phyloP scores from a whole-genome alignment of 106 monocot species.

The Posidonia australis region DNA sequence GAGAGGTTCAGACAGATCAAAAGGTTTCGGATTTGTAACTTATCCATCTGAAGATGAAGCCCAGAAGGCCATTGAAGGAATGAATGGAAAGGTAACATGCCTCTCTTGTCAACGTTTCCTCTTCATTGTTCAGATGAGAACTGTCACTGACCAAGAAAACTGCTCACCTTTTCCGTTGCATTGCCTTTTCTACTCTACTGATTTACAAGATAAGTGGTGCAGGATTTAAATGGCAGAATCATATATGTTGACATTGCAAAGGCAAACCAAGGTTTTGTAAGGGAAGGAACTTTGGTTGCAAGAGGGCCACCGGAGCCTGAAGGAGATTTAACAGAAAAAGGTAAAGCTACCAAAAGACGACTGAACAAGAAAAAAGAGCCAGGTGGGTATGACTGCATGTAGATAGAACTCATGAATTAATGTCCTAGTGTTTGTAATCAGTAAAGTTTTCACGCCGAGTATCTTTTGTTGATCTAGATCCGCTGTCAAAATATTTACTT shows the following conservation, averaged over 20 bases:
- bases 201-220: not conserved
- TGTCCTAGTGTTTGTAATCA: too few species aligned
- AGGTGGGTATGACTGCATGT: not conserved
- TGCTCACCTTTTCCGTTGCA: not conserved
- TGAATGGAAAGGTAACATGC: slow-evolving; percentile 55
- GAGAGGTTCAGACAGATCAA: slow-evolving; percentile 35
- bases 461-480: too few species aligned
- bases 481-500: too few species aligned
- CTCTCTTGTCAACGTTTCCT: not conserved
- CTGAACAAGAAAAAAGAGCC: not conserved
- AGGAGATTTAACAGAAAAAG: not conserved
- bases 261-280: not conserved
- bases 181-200: not conserved
- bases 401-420: too few species aligned
- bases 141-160: not conserved
- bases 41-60: slow-evolving; percentile 61
- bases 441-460: too few species aligned
- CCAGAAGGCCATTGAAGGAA: slow-evolving; percentile 34
- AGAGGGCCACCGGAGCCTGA: slow-evolving; percentile 1
- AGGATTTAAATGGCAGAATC: slow-evolving; percentile 8
- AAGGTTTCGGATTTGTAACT: slow-evolving; percentile 63
- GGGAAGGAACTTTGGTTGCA: not conserved
- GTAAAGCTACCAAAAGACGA: not conserved
- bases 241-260: slow-evolving; percentile 11
- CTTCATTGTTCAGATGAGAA: not conserved